Base-by-base conservation (phyloP, 2,329 filamentous ascomycete species). In the Iodosphaeria phyllophila region DNA sequence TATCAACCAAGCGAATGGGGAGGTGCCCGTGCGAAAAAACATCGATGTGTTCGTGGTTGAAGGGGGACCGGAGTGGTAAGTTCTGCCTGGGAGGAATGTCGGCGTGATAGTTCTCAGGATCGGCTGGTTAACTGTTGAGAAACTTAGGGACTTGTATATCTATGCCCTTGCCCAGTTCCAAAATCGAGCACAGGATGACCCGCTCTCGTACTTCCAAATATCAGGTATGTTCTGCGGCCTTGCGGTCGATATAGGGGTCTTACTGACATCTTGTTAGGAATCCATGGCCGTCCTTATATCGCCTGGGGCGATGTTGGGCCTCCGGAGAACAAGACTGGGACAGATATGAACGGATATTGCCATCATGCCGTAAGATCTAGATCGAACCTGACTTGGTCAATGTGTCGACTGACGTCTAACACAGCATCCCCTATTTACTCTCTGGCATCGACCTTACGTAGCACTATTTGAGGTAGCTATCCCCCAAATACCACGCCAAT, bases 361-460 rank as follows among this genome's bases (percentile, higher is more conserved):
- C 35, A 36, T 5, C 38, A 64, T 23, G 47, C 48, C 29, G 59
- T 63, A 45, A 35, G 47, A 36, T 20, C 10, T 20, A 23, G 26
- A 6, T 7, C 4, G 13, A 5, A n/a, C 6, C 9, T 3, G 10
- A 5, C n/a, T 6, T 15, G 15, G 16, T n/a, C 12, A 14, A 6
- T 13, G 16, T n/a, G 23, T 18, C 24, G 28, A 12, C 24, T 30
- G 13, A 30, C 28, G 22, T 25, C 8, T 33, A 23, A 30, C 13
- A 10, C 20, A 61, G 59, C 55, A 64, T 38, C 43, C 50, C n/a
- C 38, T 58, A 13, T 63, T 67, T 32, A 37, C 54, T 5, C 42
- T 56, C 11, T 70, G 62, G 65, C 65, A 72, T 39, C 58, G 64
- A 5, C 56, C 62, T 4, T 69, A 61, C 30, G 36, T 66, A 20